These are phyloP conservation scores for Hura crepitans DNA, from an alignment of 441 rosid genomes.

Conservation along the genomic window DNA sequence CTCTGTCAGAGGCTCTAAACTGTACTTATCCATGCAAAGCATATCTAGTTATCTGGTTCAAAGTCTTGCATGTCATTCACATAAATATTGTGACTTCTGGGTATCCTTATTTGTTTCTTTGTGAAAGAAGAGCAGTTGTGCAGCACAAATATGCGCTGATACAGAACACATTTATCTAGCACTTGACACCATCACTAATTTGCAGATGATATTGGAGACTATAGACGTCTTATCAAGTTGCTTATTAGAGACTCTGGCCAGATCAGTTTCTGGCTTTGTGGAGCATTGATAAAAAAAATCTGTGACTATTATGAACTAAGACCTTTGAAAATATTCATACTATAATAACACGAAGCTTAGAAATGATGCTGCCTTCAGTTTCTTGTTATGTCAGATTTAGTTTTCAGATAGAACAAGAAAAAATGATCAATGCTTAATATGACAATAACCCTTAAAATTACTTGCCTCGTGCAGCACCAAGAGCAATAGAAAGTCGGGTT, in stretches of 20 bases:
- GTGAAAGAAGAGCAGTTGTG: neutral
- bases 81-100: neutral
- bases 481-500: slow-evolving; percentile 69
- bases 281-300: neutral
- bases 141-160: neutral
- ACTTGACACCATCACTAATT: neutral
- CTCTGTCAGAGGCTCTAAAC: neutral
- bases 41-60: neutral
- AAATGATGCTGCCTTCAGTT: slow-evolving; percentile 3
- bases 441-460: neutral
- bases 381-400: neutral
- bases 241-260: neutral
- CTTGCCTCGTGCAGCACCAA: slow-evolving; percentile 74
- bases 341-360: neutral
- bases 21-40: neutral
- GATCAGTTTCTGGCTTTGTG: neutral
- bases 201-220: neutral
- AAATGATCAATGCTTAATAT: slow-evolving; percentile 5
- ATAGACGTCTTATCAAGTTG: neutral
- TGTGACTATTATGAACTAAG: neutral
- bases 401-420: neutral
- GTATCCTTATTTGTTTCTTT: neutral
- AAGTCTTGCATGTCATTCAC: neutral
- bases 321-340: neutral
- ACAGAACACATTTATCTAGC: neutral